Percentiles rank a stretch among this genome's conserved stretches.
Conservation (phyloP, 179 eudicot species). For the Sideroxylon spinosum region DNA sequence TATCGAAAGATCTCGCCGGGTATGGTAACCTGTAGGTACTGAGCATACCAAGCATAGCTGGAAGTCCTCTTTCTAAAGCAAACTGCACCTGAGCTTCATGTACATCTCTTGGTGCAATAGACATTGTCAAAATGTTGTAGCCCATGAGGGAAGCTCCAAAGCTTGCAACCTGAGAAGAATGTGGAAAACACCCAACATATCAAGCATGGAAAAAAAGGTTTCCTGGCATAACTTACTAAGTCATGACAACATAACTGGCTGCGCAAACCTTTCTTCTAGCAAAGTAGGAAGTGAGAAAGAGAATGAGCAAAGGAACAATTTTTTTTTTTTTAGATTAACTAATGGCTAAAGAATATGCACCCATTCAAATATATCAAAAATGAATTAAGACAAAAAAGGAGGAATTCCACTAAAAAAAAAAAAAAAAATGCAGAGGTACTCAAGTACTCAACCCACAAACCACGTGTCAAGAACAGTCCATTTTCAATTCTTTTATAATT, state of each 20-base stretch:
- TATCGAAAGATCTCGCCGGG: constrained; percentile 76
- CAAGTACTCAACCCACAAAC: too few species aligned
- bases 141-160: constrained; percentile 63
- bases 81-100: constrained; percentile 85
- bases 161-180: constrained; percentile 53
- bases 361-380: too few species aligned
- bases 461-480: too few species aligned
- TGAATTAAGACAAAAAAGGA: too few species aligned
- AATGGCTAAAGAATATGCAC: too few species aligned
- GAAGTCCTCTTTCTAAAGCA: constrained; percentile 72
- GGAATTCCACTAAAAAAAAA: too few species aligned
- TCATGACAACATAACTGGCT: background rate
- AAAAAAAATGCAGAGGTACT: too few species aligned
- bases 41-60: constrained; percentile 63
- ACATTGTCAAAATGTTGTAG: constrained; percentile 54
- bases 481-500: too few species aligned
- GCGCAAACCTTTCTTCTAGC: background rate
- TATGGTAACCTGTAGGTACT: constrained; percentile 60
- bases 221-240: background rate
- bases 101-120: constrained; percentile 67
- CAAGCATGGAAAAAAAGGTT: background rate
- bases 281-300: background rate
- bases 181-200: background rate
- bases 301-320: background rate
- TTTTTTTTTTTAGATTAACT: too few species aligned